Evolutionary conservation across 805 yeast species (phyloP).

Genomic region (Myxozyma vanderwaltii): DNA sequence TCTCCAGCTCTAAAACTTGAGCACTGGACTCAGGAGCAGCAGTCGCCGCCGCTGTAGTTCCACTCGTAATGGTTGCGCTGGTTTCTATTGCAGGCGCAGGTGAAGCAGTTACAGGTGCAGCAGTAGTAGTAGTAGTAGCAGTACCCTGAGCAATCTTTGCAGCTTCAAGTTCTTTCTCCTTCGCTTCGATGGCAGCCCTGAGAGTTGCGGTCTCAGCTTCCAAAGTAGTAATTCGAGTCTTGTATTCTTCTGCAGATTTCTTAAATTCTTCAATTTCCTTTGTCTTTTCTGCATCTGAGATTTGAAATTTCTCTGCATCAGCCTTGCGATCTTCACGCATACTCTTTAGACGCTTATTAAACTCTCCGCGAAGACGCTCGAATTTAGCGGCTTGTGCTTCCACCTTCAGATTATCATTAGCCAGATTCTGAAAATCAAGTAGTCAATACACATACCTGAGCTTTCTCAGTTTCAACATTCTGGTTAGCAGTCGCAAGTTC

Average conservation of each 20-base stretch:
- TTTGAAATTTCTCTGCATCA: constrained; percentile 22
- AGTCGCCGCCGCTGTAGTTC: constrained; percentile 3
- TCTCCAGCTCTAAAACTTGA: constrained; percentile 40
- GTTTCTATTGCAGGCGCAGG: constrained; percentile 7
- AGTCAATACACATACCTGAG: not conserved
- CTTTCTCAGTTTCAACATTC: constrained; percentile 7
- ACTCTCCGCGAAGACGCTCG: constrained; percentile 35
- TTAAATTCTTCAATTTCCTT: constrained; percentile 30
- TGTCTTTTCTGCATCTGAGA: constrained; percentile 28
- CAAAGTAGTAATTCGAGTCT: constrained; percentile 13
- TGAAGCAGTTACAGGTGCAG: constrained; percentile 9
- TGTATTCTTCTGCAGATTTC: constrained; percentile 28
- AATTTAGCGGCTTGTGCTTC: constrained; percentile 21
- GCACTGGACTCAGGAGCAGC: not conserved
- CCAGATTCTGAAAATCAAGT: not conserved
- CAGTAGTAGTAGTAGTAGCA: constrained; percentile 6
- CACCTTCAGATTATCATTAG: constrained; percentile 13
- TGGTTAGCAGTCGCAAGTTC: constrained; percentile 25
- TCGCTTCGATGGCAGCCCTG: constrained; percentile 19
- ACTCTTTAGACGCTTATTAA: constrained; percentile 37
- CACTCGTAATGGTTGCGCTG: constrained; percentile 1
- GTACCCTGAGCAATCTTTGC: constrained; percentile 22
- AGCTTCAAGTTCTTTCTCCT: constrained; percentile 22
- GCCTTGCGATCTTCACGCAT: constrained; percentile 24
- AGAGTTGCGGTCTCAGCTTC: constrained; percentile 29